These are phyloP conservation scores for Pseudogymnoascus verrucosus DNA, from an alignment of 2,329 filamentous ascomycete genomes.

Conservation along the genomic window DNA sequence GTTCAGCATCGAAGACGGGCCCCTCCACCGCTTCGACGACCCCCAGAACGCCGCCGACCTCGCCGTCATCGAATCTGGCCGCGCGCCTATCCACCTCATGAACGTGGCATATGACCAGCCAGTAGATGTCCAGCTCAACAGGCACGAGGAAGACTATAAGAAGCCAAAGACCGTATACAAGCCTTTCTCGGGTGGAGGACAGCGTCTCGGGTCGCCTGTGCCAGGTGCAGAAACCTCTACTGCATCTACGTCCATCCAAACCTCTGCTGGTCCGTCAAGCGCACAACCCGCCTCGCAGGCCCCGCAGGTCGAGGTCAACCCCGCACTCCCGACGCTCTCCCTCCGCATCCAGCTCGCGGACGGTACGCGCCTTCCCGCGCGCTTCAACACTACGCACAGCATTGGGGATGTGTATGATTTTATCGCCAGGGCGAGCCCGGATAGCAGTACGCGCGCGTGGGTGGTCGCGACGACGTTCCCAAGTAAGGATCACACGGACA, in stretches of 20 bases:
- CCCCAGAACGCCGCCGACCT: constrained; percentile 65
- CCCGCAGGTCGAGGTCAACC: constrained; percentile 46
- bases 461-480: constrained; percentile 78
- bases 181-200: constrained; percentile 64
- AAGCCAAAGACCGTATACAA: constrained; percentile 67
- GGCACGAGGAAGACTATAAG: constrained; percentile 67
- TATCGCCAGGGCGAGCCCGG: constrained; percentile 55
- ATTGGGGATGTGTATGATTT: constrained; percentile 72
- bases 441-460: constrained; percentile 52
- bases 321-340: constrained; percentile 57
- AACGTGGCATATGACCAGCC: constrained; percentile 67
- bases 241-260: constrained; percentile 23
- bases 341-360: constrained; percentile 73
- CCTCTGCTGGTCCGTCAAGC: constrained; percentile 27
- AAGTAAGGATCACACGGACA: constrained; percentile 70
- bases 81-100: constrained; percentile 70
- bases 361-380: constrained; percentile 66
- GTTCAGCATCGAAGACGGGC: constrained; percentile 77
- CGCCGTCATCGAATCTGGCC: constrained; percentile 67
- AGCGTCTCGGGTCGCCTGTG: constrained; percentile 68
- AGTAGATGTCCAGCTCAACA: constrained; percentile 67
- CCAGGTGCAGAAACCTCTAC: constrained; percentile 47
- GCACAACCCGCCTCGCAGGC: constrained; percentile 23
- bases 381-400: constrained; percentile 75
- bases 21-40: constrained; percentile 70